Conservation (phyloP, 108 stramenopile species). For the Nitzschia putrida region DNA sequence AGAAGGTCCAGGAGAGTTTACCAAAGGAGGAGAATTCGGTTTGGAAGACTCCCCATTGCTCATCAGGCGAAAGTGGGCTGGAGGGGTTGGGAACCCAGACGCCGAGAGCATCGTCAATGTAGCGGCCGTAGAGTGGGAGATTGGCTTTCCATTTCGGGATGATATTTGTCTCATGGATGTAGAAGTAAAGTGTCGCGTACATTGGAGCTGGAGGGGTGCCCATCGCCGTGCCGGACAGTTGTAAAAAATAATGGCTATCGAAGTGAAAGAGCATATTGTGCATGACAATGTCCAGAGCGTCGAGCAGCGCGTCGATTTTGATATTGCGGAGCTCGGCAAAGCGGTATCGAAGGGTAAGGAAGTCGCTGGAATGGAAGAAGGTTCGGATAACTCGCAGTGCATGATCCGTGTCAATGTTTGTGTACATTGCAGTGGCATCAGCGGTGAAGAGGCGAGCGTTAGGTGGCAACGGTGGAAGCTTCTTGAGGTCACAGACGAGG, state of each 20-base stretch:
- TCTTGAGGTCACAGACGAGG: not conserved
- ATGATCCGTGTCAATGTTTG: slow-evolving; percentile 31
- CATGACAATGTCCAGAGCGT: slow-evolving; percentile 34
- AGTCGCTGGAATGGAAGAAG: slow-evolving; percentile 1
- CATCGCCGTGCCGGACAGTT: slow-evolving; percentile 10
- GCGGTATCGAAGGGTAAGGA: not conserved
- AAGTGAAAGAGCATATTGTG: slow-evolving; percentile 30
- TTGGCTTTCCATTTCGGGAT: not conserved
- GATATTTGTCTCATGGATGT: not conserved
- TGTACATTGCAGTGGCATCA: slow-evolving; percentile 40
- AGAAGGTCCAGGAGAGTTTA: not conserved
- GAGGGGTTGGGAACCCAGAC: not conserved
- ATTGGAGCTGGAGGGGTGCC: slow-evolving; percentile 11
- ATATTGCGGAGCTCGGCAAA: too few species aligned
- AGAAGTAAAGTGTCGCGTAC: not conserved
- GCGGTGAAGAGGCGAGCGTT: slow-evolving; percentile 38
- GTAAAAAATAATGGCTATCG: not conserved
- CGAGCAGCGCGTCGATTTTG: slow-evolving; percentile 10
- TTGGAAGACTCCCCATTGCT: not conserved
- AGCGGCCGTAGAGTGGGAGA: not conserved
- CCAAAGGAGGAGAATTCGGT: not conserved
- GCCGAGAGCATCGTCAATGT: not conserved
- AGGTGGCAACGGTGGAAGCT: slow-evolving; percentile 9
- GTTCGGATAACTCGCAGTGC: slow-evolving; percentile 26
- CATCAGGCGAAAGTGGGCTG: not conserved